Conservation (phyloP, 768 basidiomycete species). For the Boletus sensibilis region DNA sequence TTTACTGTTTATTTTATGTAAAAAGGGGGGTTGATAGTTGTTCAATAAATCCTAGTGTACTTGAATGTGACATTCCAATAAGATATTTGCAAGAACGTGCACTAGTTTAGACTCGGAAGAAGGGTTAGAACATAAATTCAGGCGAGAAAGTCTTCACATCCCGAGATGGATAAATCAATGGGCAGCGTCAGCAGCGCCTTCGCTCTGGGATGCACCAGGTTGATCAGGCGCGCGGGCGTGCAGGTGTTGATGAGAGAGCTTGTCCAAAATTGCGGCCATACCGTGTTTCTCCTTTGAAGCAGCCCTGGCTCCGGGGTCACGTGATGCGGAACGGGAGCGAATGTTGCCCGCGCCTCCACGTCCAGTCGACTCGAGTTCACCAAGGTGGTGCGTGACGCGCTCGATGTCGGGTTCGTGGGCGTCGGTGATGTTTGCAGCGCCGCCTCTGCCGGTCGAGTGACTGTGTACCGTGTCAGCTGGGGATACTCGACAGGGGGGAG, state of each 20-base stretch:
- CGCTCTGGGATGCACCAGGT: background rate
- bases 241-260: constrained; percentile 22
- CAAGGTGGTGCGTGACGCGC: constrained; percentile 19
- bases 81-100: background rate
- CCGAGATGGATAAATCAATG: background rate
- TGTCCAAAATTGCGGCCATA: constrained; percentile 32
- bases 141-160: background rate
- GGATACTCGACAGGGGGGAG: background rate
- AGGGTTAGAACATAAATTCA: background rate
- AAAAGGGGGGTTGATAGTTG: background rate
- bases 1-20: too few relatives aligned
- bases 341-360: constrained; percentile 68
- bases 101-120: background rate
- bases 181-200: background rate
- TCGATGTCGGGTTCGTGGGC: constrained; percentile 40
- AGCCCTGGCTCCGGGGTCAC: constrained; percentile 26
- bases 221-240: constrained; percentile 1
- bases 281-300: constrained; percentile 32
- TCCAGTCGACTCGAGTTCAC: constrained; percentile 44
- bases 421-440: constrained; percentile 57
- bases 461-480: constrained; percentile 31
- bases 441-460: constrained; percentile 70
- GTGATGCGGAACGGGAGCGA: constrained; percentile 37
- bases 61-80: background rate
- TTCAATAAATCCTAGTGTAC: background rate